These are phyloP conservation scores for Chytridiales sp. DNA, from an alignment of 371 early-diverging fungal species.

Conservation along the genomic window DNA sequence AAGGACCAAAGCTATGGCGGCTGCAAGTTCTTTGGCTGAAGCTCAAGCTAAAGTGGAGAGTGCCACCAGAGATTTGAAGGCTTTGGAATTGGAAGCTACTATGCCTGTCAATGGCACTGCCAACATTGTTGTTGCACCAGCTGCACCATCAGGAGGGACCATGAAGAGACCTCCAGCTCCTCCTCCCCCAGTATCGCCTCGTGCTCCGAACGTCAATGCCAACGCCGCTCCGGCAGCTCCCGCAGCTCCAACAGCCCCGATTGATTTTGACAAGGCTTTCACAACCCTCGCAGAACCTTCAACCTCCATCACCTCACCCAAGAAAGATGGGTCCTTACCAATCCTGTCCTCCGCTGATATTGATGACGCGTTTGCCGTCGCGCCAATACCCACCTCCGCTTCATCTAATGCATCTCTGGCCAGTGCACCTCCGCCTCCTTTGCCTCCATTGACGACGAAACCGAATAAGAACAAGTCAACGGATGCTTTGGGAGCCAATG, in stretches of 20 bases:
- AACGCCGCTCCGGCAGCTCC: not conserved
- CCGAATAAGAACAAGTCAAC: conserved; percentile 13
- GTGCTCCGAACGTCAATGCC: conserved; percentile 7
- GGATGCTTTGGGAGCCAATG: not conserved
- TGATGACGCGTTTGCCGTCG: not conserved
- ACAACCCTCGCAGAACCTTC: not conserved
- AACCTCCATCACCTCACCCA: not conserved
- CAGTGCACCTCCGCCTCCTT: conserved; percentile 27
- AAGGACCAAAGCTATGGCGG: conserved; percentile 12
- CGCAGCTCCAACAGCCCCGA: not conserved
- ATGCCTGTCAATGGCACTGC: not conserved
- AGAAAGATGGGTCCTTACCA: conserved; percentile 1
- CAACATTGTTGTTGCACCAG: not conserved
- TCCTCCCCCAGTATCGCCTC: conserved; percentile 32
- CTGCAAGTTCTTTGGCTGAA: conserved; percentile 4
- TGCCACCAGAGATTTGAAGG: conserved; percentile 1
- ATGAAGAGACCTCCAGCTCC: conserved; percentile 34
- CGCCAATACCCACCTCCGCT: not conserved
- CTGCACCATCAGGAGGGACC: not conserved
- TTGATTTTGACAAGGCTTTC: not conserved
- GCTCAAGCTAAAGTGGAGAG: conserved; percentile 3
- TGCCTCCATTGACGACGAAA: conserved; percentile 25
- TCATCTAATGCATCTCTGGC: conserved; percentile 2
- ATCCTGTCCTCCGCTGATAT: not conserved
- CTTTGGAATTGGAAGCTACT: conserved; percentile 9